phyloP scores from a whole-genome alignment of 2,329 filamentous ascomycete species.

The Dryadomyces sulphureus region DNA sequence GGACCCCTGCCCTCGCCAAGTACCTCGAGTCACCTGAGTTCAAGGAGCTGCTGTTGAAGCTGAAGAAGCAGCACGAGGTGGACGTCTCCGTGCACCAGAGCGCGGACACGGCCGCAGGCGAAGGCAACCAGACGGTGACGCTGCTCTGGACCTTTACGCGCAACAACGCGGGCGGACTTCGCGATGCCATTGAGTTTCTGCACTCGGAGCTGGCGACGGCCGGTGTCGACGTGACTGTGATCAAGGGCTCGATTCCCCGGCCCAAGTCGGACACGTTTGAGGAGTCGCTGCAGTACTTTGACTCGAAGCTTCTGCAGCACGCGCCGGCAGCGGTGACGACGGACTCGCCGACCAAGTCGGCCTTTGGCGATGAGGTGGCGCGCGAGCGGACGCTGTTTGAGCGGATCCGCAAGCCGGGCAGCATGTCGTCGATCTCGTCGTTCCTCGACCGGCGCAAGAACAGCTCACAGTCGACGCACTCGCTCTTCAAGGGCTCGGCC shows the following conservation, averaged over 20 bases:
- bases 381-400: constrained; percentile 78
- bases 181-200: constrained; percentile 91
- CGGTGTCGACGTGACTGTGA: constrained; percentile 72
- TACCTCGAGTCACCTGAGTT: constrained; percentile 77
- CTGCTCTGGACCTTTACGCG: constrained; percentile 76
- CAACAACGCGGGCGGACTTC: constrained; percentile 89
- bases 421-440: constrained; percentile 89
- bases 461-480: constrained; percentile 65
- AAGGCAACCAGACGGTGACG: constrained; percentile 42
- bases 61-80: constrained; percentile 86
- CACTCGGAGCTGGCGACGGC: constrained; percentile 73
- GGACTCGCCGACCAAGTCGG: constrained; percentile 77
- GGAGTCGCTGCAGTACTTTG: constrained; percentile 90
- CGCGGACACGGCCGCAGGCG: constrained; percentile 40
- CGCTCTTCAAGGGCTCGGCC: constrained; percentile 83
- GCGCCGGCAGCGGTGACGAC: constrained; percentile 67
- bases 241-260: constrained; percentile 92
- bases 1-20: constrained; percentile 59
- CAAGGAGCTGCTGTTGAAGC: constrained; percentile 64
- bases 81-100: constrained; percentile 63
- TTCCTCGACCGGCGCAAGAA: constrained; percentile 94
- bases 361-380: constrained; percentile 67
- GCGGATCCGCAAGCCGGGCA: constrained; percentile 83
- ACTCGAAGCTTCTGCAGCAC: constrained; percentile 90
- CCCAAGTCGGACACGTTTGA: constrained; percentile 98